A percentile compares a stretch with the other conserved stretches of the same genome.
Evolutionary conservation across 495 filamentous ascomycete species (phyloP).

Genomic region (Aspergillus carlsbadensis): DNA sequence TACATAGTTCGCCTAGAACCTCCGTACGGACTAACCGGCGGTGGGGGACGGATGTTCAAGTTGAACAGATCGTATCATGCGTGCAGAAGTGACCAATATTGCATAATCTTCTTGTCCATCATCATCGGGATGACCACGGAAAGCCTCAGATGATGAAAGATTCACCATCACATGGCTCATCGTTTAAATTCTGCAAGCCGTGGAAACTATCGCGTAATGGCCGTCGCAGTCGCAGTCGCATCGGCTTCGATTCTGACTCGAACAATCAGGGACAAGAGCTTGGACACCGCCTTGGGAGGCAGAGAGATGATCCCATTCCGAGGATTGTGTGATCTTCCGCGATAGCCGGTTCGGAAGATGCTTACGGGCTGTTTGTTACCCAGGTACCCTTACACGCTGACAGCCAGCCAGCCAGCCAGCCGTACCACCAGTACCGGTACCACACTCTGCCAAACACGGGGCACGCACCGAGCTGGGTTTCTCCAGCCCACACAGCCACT

Average conservation of each 20-base stretch:
- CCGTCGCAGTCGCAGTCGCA: no score
- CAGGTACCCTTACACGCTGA: no score
- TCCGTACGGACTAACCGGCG: no score
- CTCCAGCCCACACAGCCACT: slow-evolving; percentile 25
- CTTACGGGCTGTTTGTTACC: slow-evolving; percentile 10
- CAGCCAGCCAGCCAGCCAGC: no score
- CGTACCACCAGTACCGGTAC: slow-evolving; percentile 6
- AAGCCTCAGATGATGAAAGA: slow-evolving; percentile 17
- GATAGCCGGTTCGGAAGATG: slow-evolving; percentile 25
- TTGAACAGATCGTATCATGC: slow-evolving; percentile 12
- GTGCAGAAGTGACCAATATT: slow-evolving; percentile 10
- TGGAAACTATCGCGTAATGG: slow-evolving; percentile 10
- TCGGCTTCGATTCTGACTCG: neutral
- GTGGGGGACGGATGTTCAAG: neutral
- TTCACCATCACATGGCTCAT: slow-evolving; percentile 14
- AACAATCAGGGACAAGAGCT: slow-evolving; percentile 8
- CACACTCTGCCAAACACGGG: slow-evolving; percentile 16
- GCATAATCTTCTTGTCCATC: slow-evolving; percentile 11
- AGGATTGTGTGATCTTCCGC: slow-evolving; percentile 23
- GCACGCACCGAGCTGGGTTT: slow-evolving; percentile 25
- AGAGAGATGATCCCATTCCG: neutral
- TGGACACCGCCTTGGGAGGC: slow-evolving; percentile 1
- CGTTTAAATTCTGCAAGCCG: slow-evolving; percentile 2
- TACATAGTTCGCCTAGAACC: neutral
- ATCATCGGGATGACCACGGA: neutral